Evolutionary conservation across 2,329 filamentous ascomycete genomes (phyloP).

Genomic region (Phoma sp.): DNA sequence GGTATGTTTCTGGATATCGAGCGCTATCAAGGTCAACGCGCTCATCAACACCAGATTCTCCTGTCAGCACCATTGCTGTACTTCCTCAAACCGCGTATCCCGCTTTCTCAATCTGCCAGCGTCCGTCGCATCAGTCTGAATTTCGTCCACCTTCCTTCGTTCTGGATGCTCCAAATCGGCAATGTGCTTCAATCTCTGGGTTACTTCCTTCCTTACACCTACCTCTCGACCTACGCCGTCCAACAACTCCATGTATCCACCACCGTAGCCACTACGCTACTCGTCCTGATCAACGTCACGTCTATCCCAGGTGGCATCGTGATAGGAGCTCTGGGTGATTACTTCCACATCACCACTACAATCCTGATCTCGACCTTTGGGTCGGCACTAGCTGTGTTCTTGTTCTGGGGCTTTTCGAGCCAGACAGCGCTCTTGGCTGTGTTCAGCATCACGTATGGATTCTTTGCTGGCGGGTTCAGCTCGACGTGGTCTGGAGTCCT

Average conservation of each 20-base stretch:
- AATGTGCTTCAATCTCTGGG: slow-evolving; percentile 47
- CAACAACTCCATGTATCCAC: slow-evolving; percentile 32
- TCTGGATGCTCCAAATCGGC: slow-evolving; percentile 45
- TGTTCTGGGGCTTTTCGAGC: slow-evolving; percentile 55
- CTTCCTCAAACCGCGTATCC: slow-evolving; percentile 50
- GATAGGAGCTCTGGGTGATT: slow-evolving; percentile 51
- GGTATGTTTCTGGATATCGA: slow-evolving; percentile 6
- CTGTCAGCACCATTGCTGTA: slow-evolving; percentile 41
- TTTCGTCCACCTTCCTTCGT: slow-evolving; percentile 36
- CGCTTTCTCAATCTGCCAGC: slow-evolving; percentile 36
- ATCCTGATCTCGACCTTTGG: slow-evolving; percentile 51
- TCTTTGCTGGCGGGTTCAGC: slow-evolving; percentile 40
- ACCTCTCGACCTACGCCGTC: slow-evolving; percentile 46
- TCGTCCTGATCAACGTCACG: slow-evolving; percentile 45
- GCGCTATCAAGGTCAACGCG: not conserved
- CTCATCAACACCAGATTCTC: slow-evolving; percentile 26
- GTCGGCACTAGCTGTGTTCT: slow-evolving; percentile 48
- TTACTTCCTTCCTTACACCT: slow-evolving; percentile 49
- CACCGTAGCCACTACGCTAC: slow-evolving; percentile 35
- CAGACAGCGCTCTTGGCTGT: slow-evolving; percentile 41
- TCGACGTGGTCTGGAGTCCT: slow-evolving; percentile 34
- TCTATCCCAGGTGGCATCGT: slow-evolving; percentile 42
- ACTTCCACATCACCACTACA: slow-evolving; percentile 49
- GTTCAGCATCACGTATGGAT: slow-evolving; percentile 42
- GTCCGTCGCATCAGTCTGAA: slow-evolving; percentile 39